Base-by-base conservation (phyloP, 2,329 filamentous ascomycete species). In the Sphaerulina vaccinii region DNA sequence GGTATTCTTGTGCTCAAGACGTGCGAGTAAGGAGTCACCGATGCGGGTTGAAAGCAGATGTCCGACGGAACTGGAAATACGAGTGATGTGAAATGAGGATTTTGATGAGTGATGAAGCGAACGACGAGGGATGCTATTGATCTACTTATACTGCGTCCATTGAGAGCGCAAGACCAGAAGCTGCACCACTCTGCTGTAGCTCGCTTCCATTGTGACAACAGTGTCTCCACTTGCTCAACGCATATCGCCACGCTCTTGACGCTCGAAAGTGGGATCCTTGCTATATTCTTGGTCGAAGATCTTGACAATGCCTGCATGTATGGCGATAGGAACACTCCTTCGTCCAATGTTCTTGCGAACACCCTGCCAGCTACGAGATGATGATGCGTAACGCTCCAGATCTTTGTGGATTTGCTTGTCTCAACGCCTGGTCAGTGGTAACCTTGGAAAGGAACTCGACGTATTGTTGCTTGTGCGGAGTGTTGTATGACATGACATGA, bases 151-250 rank as follows among this genome's bases (percentile, higher is more conserved):
- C 35, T 19, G 15, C 35, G 16, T 16, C 35, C 9, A 18, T 21
- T 21, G 19, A 10, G n/a, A 39, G 16, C 16, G 13, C 19, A 39
- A 6, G 16, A 13, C 9, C 18, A 18, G 18, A 18, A 9, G 36
- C 18, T 40, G 50, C 46, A 57, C 52, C 39, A 52, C 35, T 23
- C 52, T 57, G 57, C 44, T 44, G 57, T 59, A 57, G 51, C 57
- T 53, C 49, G 32, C 21, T 44, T 32, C n/a, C n/a, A 18, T 38
- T 24, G 43, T 38, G 43, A 46, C 32, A n/a, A 27, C 16, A 18
- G 11, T 18, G 43, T 27, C 43, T 46, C 43, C 43, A 46, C 43
- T 21, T 13, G 5, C 32, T 13, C 43, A 22, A 46, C 24, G 21
- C 32, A 36, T 21, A 19, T 36, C 32, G 32, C 22, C 29, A 24